A percentile compares a stretch with the other conserved stretches of the same genome.
Evolutionary conservation across 768 basidiomycete species (phyloP).

Genomic region (Pseudohyphozyma bogoriensis): DNA sequence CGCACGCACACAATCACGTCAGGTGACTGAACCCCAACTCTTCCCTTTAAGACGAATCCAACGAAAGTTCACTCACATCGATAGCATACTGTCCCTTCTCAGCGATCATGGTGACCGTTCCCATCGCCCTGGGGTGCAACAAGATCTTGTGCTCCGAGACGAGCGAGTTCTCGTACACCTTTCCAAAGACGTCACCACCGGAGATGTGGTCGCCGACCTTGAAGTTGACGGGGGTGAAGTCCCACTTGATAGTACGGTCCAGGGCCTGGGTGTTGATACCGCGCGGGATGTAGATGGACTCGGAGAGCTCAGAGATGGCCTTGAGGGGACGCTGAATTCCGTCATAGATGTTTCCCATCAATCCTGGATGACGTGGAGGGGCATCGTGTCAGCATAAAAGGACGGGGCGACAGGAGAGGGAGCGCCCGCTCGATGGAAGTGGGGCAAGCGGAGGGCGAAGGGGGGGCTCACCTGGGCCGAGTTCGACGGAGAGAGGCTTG

Average conservation of each 20-base stretch:
- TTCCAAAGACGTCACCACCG: slow-evolving; percentile 92
- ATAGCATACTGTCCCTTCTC: slow-evolving; percentile 90
- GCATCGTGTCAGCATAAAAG: neutral
- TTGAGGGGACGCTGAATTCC: slow-evolving; percentile 42
- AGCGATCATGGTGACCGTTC: slow-evolving; percentile 84
- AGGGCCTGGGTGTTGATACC: slow-evolving; percentile 97
- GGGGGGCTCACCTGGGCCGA: slow-evolving; percentile 70
- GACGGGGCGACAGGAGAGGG: neutral
- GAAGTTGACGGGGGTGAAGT: slow-evolving; percentile 74
- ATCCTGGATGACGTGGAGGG: slow-evolving; percentile 45
- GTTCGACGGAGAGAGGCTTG: slow-evolving; percentile 93
- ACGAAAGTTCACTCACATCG: slow-evolving; percentile 49
- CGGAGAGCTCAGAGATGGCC: slow-evolving; percentile 91
- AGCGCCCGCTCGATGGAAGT: neutral
- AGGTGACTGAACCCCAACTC: neutral
- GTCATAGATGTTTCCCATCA: slow-evolving; percentile 84
- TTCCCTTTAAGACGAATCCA: neutral
- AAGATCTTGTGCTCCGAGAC: slow-evolving; percentile 96
- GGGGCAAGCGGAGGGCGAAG: neutral
- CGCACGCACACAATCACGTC: neutral
- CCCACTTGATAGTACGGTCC: slow-evolving; percentile 81
- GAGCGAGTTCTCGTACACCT: slow-evolving; percentile 93
- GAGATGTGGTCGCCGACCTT: slow-evolving; percentile 94
- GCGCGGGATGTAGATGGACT: slow-evolving; percentile 98
- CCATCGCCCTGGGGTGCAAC: slow-evolving; percentile 84